phyloP scores from a whole-genome alignment of 225 moss, liverwort and hornwort species.

The Antitrichia curtipendula region DNA sequence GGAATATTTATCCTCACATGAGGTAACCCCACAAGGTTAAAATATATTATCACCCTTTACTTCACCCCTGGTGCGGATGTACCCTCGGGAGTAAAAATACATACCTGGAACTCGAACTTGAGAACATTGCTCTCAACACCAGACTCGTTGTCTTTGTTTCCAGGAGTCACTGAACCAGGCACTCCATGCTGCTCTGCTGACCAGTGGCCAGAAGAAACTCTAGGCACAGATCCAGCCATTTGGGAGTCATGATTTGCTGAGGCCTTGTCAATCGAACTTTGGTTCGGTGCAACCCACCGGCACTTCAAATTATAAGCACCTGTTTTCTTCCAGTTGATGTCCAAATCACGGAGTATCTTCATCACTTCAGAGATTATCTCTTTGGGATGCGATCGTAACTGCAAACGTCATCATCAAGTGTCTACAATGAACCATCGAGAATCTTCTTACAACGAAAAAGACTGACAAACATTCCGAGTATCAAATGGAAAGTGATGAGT shows the following conservation, averaged over 20 bases:
- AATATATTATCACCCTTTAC: not conserved
- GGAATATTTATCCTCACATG: not conserved
- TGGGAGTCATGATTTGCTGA: constrained; percentile 52
- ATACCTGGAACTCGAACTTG: constrained; percentile 88
- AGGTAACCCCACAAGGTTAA: not conserved
- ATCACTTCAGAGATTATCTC: constrained; percentile 81
- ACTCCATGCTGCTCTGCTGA: constrained; percentile 33
- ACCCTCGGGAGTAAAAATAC: not conserved
- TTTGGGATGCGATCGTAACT: constrained; percentile 73
- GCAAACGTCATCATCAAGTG: constrained; percentile 12
- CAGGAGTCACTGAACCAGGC: constrained; percentile 18
- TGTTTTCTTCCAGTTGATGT: constrained; percentile 83
- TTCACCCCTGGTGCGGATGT: not conserved
- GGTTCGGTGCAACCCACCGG: constrained; percentile 62
- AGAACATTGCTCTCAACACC: constrained; percentile 74
- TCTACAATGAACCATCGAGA: not conserved
- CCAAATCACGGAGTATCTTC: constrained; percentile 56
- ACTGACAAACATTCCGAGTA: not conserved
- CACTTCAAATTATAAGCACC: constrained; percentile 86
- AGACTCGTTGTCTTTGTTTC: constrained; percentile 50
- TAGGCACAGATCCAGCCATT: constrained; percentile 43
- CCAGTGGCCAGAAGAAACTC: constrained; percentile 48
- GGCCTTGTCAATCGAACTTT: constrained; percentile 12
- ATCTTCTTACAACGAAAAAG: not conserved
- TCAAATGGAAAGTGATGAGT: not conserved